Base-by-base conservation (phyloP, 495 filamentous ascomycete genomes). In the Arthonia radiata region DNA sequence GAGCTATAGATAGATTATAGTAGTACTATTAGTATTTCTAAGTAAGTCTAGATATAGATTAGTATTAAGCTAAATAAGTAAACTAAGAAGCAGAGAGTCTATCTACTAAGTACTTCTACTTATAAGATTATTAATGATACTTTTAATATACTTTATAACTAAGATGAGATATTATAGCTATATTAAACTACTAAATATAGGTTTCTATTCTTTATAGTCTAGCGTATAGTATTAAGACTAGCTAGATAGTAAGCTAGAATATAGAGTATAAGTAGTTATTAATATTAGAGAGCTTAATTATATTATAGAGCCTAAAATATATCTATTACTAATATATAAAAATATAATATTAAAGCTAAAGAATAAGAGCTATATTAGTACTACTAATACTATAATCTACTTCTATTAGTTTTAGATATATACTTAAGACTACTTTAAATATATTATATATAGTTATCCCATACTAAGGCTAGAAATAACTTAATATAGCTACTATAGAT, bases 381-480 rank as follows among this genome's bases (percentile, higher is more conserved):
- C 18, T 28, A 31, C 27, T 14, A 16, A 31, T 17, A 15, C 19
- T 27, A 23, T 18, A 7, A 10, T 15, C 5, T 31, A 26, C 15
- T 31, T 31, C 24, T 31, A 31, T 13, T 31, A 31, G 18, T 31
- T 10, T 5, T 23, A 15, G 5, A 17, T 31, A n/a, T n/a, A n/a
- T 15, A 17, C 13, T 10, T 15, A 28, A 10, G 24, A 13, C 4
- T 12, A 31, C n/a, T n/a, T n/a, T 27, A 28, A 19, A 14, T 28
- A 31, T 28, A 31, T 26, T n/a, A 4, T 31, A 8, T 14, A 9
- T 28, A 23, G n/a, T 31, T 10, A 17, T 27, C 13, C 17, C 23
- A 7, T 27, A 31, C 29, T 31, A 31, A 17, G 29, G 23, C 5
- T 31, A 31, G 18, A 17, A 31, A 15, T 31, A 29, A 5, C 27